These are phyloP conservation scores for Verticillium nonalfalfae DNA, from an alignment of 2,329 filamentous ascomycete genomes.

Conservation along the genomic window DNA sequence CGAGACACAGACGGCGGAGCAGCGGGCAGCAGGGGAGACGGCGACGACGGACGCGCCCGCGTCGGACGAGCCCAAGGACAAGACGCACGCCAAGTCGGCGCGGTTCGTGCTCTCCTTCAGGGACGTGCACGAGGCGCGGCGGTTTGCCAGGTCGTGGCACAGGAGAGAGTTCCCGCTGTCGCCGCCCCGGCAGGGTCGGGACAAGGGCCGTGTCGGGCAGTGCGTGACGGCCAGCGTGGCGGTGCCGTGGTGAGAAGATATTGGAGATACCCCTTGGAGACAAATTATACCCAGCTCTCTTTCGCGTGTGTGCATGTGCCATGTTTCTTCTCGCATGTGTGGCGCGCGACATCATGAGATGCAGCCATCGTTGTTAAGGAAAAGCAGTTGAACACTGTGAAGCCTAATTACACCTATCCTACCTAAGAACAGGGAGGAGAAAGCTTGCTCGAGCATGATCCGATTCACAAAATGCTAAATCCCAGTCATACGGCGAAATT, in stretches of 20 bases:
- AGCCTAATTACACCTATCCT: not conserved
- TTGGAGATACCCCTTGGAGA: not conserved
- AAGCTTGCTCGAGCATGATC: not conserved
- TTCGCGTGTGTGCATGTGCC: not conserved
- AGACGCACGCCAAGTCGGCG: conserved; percentile 1
- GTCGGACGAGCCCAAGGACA: not conserved
- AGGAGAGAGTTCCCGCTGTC: conserved; percentile 18
- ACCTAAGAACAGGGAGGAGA: not conserved
- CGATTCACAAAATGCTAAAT: not conserved
- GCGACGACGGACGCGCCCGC: conserved; percentile 2
- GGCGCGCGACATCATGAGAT: too few species aligned
- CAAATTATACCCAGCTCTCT: not conserved
- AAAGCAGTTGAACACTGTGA: not conserved
- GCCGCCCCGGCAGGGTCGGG: not conserved
- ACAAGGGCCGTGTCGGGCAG: not conserved
- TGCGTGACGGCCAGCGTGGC: conserved; percentile 5
- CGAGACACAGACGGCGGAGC: not conserved
- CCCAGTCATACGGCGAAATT: not conserved
- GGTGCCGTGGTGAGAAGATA: conserved; percentile 8
- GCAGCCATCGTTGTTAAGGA: too few species aligned
- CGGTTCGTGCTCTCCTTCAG: conserved; percentile 27
- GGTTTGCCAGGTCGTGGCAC: conserved; percentile 36
- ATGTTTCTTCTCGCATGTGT: not conserved
- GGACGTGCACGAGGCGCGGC: conserved; percentile 22
- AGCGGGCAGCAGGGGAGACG: not conserved